phyloP scores from a whole-genome alignment of 1,139 yeast species.

The Hanseniaspora gamundiae region DNA sequence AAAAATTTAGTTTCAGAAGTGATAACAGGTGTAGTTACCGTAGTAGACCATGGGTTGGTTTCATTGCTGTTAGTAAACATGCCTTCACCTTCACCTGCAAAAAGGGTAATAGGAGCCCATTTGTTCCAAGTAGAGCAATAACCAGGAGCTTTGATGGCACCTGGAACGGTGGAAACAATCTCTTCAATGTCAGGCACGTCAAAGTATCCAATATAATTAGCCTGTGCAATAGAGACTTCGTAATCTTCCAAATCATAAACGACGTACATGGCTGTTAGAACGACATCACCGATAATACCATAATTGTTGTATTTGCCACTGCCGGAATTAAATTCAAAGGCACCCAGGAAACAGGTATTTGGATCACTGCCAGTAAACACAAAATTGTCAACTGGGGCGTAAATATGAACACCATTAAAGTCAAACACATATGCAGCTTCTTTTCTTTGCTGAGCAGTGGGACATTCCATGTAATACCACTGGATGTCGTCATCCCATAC shows the following conservation, averaged over 20 bases:
- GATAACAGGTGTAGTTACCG: slow-evolving; percentile 29
- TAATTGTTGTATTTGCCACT: slow-evolving; percentile 29
- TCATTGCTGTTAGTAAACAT: slow-evolving; percentile 6
- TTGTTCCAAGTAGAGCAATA: slow-evolving; percentile 29
- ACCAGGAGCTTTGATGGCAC: slow-evolving; percentile 31
- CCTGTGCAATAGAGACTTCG: slow-evolving; percentile 60
- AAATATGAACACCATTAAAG: slow-evolving; percentile 40
- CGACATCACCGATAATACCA: slow-evolving; percentile 56
- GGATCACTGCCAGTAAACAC: slow-evolving; percentile 12
- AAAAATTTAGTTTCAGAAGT: too few species aligned
- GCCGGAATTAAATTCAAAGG: slow-evolving; percentile 19
- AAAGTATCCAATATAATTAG: slow-evolving; percentile 23
- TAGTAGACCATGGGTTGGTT: slow-evolving; percentile 23
- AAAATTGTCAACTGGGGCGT: slow-evolving; percentile 35
- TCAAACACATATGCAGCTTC: slow-evolving; percentile 21
- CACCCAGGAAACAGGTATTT: slow-evolving; percentile 26
- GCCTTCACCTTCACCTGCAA: slow-evolving; percentile 9
- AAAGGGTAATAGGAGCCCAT: slow-evolving; percentile 8
- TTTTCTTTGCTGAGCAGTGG: slow-evolving; percentile 2
- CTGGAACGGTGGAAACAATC: slow-evolving; percentile 33
- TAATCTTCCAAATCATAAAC: slow-evolving; percentile 64
- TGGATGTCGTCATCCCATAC: slow-evolving; percentile 5
- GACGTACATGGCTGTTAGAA: slow-evolving; percentile 60
- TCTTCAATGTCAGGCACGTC: slow-evolving; percentile 33
- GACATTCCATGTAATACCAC: slow-evolving; percentile 8